Evolutionary conservation across 768 basidiomycete species (phyloP), one percentile per base, ranked within the genome.

Genomic region (Infundibulicybe gibba): DNA sequence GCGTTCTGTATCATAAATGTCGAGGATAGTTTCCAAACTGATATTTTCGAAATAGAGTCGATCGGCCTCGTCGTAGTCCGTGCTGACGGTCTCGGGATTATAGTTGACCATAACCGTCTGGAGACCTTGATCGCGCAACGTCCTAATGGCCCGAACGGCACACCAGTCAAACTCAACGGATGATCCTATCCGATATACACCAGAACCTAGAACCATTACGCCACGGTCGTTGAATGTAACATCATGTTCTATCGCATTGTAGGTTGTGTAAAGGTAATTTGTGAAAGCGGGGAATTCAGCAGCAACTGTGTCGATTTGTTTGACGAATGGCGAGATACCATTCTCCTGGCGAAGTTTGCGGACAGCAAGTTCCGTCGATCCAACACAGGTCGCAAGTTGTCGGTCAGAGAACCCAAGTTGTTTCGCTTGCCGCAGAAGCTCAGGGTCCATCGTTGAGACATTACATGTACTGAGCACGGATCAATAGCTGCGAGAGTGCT

Each of bases 151-250:
- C 41, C 94, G 87, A 44, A 99, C 95, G 13, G 95, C 97, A 65
- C 95, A 98, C 95, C 95, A 99, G 64, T 98, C 95, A 69, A 99
- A 98, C 70, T 99, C 95, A 66, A 99, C 95, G 3, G 94, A 97
- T 2, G 95, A 98, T 14, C 97, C 95, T 55, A 99, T 99, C 44
- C 97, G 87, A 68, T 99, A 99, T 2, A 97, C 95, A 48, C 97
- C 97, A 12, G 95, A 98, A 30, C 97, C 97, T 35, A 98, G 78
- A 3, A 98, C 97, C 81, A 98, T 95, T 50, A 98, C 85, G 53
- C 95, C 97, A 48, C 87, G 79, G 61, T 99, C 97, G 42, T 83
- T 67, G 71, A 99, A 99, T 5, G 71, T 64, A 55, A 98, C 67
- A 62, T 97, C 95, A 62, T 98, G 92, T 62, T 95, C 92, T 51